phyloP scores from a whole-genome alignment of 306 rosid species.

The Pterocarpus santalinus region DNA sequence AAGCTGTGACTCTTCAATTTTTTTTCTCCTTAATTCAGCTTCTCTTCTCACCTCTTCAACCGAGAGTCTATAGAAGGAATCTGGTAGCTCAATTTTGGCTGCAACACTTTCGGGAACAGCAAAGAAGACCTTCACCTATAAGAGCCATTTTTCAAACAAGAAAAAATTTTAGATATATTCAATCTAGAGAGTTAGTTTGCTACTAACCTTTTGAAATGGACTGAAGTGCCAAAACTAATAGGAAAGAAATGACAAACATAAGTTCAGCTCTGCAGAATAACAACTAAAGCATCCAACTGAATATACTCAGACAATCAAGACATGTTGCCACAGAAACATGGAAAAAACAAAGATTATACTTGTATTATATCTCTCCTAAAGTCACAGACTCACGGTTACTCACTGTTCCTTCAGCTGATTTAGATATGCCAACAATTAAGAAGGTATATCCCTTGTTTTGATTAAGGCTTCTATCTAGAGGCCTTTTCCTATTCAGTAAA shows the following conservation, averaged over 20 bases:
- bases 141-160: constrained; percentile 27
- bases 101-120: constrained; percentile 89
- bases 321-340: constrained; percentile 14
- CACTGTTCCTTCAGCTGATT: constrained; percentile 29
- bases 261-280: constrained; percentile 16
- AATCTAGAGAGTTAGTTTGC: constrained; percentile 1
- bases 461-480: constrained; percentile 14
- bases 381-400: background rate
- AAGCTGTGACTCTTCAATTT: constrained; percentile 91
- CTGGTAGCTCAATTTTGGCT: constrained; percentile 87
- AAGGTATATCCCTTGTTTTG: constrained; percentile 9
- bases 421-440: constrained; percentile 21
- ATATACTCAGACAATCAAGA: constrained; percentile 4
- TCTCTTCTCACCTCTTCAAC: constrained; percentile 85
- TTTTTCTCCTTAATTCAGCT: constrained; percentile 86
- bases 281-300: constrained; percentile 20
- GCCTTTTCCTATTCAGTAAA: constrained; percentile 26
- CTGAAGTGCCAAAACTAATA: constrained; percentile 35
- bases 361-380: background rate
- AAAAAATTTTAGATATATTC: constrained; percentile 23
- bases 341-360: constrained; percentile 2
- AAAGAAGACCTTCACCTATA: constrained; percentile 88
- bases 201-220: constrained; percentile 1
- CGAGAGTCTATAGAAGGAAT: constrained; percentile 82
- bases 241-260: constrained; percentile 23